Conservation (phyloP, 2,329 filamentous ascomycete genomes). For the Neonectria punicea region DNA sequence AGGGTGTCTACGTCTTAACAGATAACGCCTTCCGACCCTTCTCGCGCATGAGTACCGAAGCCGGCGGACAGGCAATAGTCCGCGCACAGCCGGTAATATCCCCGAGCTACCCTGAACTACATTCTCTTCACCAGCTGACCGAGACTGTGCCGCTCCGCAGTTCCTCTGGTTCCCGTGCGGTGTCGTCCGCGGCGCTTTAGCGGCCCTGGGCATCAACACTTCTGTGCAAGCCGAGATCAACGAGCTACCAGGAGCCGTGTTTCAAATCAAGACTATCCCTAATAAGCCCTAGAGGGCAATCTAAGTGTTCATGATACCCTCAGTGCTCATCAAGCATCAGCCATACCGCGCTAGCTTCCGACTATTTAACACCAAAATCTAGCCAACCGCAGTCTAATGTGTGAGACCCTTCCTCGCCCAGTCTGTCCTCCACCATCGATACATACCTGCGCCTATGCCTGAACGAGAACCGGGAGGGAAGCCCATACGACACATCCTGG, state of each 20-base stretch:
- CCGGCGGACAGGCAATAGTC: constrained; percentile 75
- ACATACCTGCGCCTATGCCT: constrained; percentile 37
- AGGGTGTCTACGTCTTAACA: constrained; percentile 96
- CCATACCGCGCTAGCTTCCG: constrained; percentile 31
- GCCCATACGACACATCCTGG: constrained; percentile 30
- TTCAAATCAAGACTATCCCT: constrained; percentile 90
- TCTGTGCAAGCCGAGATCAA: constrained; percentile 91
- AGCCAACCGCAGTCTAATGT: constrained; percentile 34
- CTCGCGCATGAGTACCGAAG: constrained; percentile 86
- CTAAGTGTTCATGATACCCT: constrained; percentile 40
- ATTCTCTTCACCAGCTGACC: constrained; percentile 10
- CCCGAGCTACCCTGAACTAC: constrained; percentile 8
- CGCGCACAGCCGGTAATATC: constrained; percentile 82
- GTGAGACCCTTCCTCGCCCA: constrained; percentile 21
- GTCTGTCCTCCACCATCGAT: constrained; percentile 9
- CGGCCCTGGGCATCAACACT: constrained; percentile 90
- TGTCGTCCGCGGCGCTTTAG: constrained; percentile 88
- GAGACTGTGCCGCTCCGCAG: constrained; percentile 55
- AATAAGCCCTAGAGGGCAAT: constrained; percentile 59
- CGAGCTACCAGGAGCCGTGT: constrained; percentile 88
- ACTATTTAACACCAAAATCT: constrained; percentile 27
- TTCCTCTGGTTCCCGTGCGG: constrained; percentile 97
- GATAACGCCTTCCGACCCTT: constrained; percentile 93
- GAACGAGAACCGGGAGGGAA: constrained; percentile 18
- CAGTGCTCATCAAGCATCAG: constrained; percentile 21